These are phyloP conservation scores for Aristolochia californica DNA, from an alignment of 164 flowering plant species.

Conservation along the genomic window DNA sequence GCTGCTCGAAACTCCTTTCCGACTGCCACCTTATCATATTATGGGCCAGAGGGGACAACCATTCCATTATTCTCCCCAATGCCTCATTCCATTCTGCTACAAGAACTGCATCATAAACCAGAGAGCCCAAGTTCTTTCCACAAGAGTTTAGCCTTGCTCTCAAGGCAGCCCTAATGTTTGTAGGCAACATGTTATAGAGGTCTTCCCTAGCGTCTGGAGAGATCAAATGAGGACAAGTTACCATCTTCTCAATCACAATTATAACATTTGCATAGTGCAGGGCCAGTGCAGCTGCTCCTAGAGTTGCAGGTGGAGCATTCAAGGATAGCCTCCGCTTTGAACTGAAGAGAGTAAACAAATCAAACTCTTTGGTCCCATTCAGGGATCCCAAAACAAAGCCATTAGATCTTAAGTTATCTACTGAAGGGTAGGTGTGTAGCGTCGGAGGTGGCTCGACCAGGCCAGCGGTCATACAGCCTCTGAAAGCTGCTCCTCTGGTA, in stretches of 20 bases:
- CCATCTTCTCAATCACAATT: conserved; percentile 70
- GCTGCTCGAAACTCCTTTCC: conserved; percentile 85
- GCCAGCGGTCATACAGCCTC: conserved; percentile 39
- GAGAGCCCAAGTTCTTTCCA: conserved; percentile 30
- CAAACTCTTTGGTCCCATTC: conserved; percentile 13
- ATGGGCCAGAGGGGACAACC: conserved; percentile 91
- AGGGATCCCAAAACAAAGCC: conserved; percentile 22
- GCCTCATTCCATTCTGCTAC: conserved; percentile 76
- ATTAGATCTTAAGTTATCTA: conserved; percentile 17
- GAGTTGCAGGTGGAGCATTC: conserved; percentile 61
- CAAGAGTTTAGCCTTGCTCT: conserved; percentile 59
- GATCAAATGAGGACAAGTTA: conserved; percentile 75
- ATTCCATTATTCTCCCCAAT: conserved; percentile 51
- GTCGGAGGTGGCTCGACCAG: conserved; percentile 20
- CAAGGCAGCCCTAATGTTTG: conserved; percentile 42
- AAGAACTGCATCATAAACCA: conserved; percentile 46
- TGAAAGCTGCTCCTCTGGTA: conserved; percentile 42
- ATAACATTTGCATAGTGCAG: conserved; percentile 84
- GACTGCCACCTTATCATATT: conserved; percentile 92
- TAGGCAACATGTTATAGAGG: conserved; percentile 76
- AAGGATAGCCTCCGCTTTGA: conserved; percentile 31
- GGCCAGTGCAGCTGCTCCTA: conserved; percentile 78
- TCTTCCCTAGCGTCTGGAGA: conserved; percentile 82
- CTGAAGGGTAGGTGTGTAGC: conserved; percentile 11
- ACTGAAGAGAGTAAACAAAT: conserved; percentile 14